Percentiles rank a stretch among this genome's conserved stretches.
phyloP scores from a whole-genome alignment of 495 filamentous ascomycete species.

The Stereocaulon alpinum region DNA sequence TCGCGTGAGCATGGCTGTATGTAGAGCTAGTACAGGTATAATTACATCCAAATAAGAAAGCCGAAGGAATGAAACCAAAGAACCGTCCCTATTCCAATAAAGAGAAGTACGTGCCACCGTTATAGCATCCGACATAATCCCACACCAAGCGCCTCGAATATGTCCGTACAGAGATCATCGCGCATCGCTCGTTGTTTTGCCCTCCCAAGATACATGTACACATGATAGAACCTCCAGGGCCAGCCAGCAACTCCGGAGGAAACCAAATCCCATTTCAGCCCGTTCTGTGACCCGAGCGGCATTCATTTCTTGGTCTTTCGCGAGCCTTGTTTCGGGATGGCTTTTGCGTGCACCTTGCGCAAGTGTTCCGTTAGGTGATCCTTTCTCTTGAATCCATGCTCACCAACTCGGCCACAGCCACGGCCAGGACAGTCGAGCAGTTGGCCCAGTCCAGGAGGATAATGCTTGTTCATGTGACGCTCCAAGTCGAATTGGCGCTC shows the following conservation, averaged over 20 bases:
- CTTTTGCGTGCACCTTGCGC: slow-evolving; percentile 59
- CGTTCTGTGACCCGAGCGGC: too few relatives aligned
- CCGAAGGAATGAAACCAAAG: not conserved
- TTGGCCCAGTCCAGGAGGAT: slow-evolving; percentile 31
- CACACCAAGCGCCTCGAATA: not conserved
- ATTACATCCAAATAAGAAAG: too few relatives aligned
- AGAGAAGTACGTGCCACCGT: not conserved
- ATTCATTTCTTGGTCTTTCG: not conserved
- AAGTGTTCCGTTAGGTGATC: slow-evolving; percentile 87
- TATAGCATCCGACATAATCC: not conserved
- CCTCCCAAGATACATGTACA: not conserved
- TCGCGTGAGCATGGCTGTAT: not conserved
- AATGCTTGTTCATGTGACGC: slow-evolving; percentile 44
- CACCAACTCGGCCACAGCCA: slow-evolving; percentile 70
- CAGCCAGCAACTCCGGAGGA: too few relatives aligned
- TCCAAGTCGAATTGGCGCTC: slow-evolving; percentile 40
- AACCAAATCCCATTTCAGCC: too few relatives aligned
- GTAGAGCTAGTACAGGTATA: too few relatives aligned
- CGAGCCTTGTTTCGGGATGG: slow-evolving; percentile 32
- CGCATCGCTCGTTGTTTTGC: not conserved
- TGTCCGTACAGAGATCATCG: too few relatives aligned
- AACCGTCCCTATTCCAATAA: not conserved
- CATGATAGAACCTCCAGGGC: too few relatives aligned
- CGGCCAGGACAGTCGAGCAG: slow-evolving; percentile 64
- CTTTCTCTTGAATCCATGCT: slow-evolving; percentile 70